Percentiles rank a stretch among this genome's conserved stretches.
Evolutionary conservation across 768 basidiomycete species (phyloP).

Genomic region (Pleurotus ostreatus): DNA sequence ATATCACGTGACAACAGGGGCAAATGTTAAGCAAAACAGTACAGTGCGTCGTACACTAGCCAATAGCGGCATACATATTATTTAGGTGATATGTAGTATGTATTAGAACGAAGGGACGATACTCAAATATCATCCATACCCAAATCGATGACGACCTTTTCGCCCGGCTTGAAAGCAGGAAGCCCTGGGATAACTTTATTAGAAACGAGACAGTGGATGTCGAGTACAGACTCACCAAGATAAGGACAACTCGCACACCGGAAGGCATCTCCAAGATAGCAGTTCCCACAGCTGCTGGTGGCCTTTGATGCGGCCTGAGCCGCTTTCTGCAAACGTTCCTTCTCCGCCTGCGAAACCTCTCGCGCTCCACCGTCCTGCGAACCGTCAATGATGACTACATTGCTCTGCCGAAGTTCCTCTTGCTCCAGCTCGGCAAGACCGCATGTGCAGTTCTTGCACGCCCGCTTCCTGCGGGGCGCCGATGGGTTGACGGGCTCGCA

Average conservation of each 20-base stretch:
- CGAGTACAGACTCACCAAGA: slow-evolving; percentile 63
- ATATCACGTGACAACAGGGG: no score
- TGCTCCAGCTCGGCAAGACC: slow-evolving; percentile 93
- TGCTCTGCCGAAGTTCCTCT: slow-evolving; percentile 58
- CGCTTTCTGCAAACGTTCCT: slow-evolving; percentile 58
- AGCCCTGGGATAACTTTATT: slow-evolving; percentile 55
- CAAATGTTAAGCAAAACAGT: no score
- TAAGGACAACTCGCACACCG: slow-evolving; percentile 96
- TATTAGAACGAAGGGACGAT: not conserved
- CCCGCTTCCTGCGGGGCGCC: slow-evolving; percentile 73
- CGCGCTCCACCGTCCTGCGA: slow-evolving; percentile 52
- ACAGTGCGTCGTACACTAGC: slow-evolving; percentile 4
- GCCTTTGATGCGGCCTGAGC: slow-evolving; percentile 77
- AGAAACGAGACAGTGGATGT: slow-evolving; percentile 7
- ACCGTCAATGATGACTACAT: slow-evolving; percentile 68
- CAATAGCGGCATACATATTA: not conserved
- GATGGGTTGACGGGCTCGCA: slow-evolving; percentile 61
- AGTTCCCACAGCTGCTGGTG: slow-evolving; percentile 95
- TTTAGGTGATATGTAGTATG: not conserved
- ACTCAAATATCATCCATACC: slow-evolving; percentile 83
- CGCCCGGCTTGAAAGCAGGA: slow-evolving; percentile 96
- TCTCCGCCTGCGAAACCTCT: slow-evolving; percentile 57
- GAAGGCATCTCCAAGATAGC: slow-evolving; percentile 97
- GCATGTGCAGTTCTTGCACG: slow-evolving; percentile 95
- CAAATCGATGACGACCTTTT: slow-evolving; percentile 91